These are phyloP conservation scores for Anthracocystis setariae DNA, from an alignment of 1,284 basidiomycete species.

Conservation along the genomic window DNA sequence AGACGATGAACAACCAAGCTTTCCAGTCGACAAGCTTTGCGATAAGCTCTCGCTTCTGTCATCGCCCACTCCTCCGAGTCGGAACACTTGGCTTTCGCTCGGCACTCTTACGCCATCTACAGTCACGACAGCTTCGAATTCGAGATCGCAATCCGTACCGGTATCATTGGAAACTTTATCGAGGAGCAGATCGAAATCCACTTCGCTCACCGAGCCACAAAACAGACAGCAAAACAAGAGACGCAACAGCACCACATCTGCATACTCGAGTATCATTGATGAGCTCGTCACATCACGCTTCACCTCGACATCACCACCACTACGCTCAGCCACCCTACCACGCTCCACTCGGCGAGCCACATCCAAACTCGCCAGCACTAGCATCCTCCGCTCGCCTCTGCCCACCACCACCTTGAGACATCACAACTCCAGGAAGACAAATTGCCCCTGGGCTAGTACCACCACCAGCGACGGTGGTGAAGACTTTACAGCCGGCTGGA, in stretches of 20 bases:
- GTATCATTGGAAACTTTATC: conserved; percentile 7
- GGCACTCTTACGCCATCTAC: conserved; percentile 25
- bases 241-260: conserved; percentile 11
- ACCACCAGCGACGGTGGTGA: background rate
- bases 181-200: conserved; percentile 9
- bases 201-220: conserved; percentile 10
- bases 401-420: background rate
- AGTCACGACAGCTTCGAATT: conserved; percentile 2
- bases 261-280: conserved; percentile 27
- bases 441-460: too few species aligned
- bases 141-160: conserved; percentile 30
- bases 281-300: conserved; percentile 35
- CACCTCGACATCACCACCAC: conserved; percentile 13
- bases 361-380: conserved; percentile 1
- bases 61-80: background rate
- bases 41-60: conserved; percentile 26
- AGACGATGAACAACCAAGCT: background rate
- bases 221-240: conserved; percentile 9
- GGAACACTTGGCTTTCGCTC: conserved; percentile 19
- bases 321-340: conserved; percentile 33
- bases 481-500: conserved; percentile 29
- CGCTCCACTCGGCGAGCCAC: conserved; percentile 7
- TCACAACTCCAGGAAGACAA: too few species aligned
- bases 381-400: conserved; percentile 18
- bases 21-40: conserved; percentile 25